A percentile compares a stretch with the other conserved stretches of the same genome.
These are phyloP conservation scores for Corrigiola litoralis DNA, from an alignment of 179 eudicot genomes.

Conservation along the genomic window DNA sequence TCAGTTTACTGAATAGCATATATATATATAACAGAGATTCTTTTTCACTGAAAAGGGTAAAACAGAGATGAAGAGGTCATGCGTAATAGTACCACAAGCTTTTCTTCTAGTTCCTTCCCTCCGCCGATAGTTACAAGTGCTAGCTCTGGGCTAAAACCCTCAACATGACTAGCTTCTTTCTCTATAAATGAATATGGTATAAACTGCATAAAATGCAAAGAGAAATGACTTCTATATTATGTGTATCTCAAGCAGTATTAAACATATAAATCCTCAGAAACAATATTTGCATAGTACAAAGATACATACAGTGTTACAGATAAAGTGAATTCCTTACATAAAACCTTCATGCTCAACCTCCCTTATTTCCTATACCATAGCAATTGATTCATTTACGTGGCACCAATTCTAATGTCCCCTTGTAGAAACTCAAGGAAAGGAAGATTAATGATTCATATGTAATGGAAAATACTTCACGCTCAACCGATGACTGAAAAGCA, in stretches of 20 bases:
- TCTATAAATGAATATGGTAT: conserved; percentile 97
- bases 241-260: too few species aligned
- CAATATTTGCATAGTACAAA: neutral
- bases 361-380: too few species aligned
- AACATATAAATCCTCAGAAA: neutral
- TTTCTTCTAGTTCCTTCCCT: conserved; percentile 98
- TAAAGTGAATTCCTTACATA: too few species aligned
- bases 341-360: too few species aligned
- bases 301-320: too few species aligned
- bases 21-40: conserved; percentile 13
- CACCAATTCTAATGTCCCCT: too few species aligned
- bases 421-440: too few species aligned
- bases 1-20: conserved; percentile 30
- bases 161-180: conserved; percentile 99
- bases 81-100: conserved; percentile 76
- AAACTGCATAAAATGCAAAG: conserved; percentile 46
- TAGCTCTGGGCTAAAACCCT: conserved; percentile 96
- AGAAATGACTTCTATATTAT: neutral
- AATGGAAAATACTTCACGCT: too few species aligned
- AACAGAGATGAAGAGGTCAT: conserved; percentile 7
- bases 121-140: conserved; percentile 98
- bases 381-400: too few species aligned
- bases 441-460: too few species aligned
- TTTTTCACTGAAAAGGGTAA: neutral
- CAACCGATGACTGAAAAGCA: too few species aligned